Evolutionary conservation across 306 rosid species (phyloP).

Genomic region (Casuarina glauca): DNA sequence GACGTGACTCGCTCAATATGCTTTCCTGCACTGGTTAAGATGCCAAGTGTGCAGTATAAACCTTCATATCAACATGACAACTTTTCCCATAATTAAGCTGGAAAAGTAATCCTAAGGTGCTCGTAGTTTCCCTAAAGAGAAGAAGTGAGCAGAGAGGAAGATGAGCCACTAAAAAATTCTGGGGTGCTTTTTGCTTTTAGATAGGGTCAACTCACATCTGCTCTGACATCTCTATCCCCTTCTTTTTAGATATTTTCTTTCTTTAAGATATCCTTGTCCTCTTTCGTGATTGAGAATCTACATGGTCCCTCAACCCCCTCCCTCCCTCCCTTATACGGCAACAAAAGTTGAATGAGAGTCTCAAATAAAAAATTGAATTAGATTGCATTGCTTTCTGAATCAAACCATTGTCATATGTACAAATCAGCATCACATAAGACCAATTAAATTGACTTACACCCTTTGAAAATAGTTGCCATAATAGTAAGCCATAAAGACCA

Average conservation of each 20-base stretch:
- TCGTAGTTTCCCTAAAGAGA: no score
- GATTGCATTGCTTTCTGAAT: slow-evolving; percentile 27
- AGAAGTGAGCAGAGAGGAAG: no score
- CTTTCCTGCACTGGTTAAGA: not conserved
- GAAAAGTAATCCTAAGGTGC: no score
- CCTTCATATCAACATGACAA: no score
- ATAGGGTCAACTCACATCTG: no score
- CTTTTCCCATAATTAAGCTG: no score
- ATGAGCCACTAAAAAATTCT: no score
- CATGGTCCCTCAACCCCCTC: not conserved
- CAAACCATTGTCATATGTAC: slow-evolving; percentile 23
- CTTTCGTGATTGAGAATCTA: not conserved
- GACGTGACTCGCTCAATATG: not conserved
- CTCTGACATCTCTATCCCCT: not conserved
- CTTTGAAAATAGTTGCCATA: slow-evolving; percentile 15
- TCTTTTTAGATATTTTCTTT: not conserved
- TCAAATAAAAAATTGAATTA: slow-evolving; percentile 27
- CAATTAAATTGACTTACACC: slow-evolving; percentile 29
- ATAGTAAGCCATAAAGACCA: slow-evolving; percentile 8
- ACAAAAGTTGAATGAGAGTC: slow-evolving; percentile 3
- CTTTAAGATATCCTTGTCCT: not conserved
- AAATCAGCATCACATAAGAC: slow-evolving; percentile 26
- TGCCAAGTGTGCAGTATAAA: not conserved
- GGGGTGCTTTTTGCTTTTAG: no score
- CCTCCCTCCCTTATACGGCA: not conserved